Evolutionary conservation across 2,329 filamentous ascomycete genomes (phyloP).

Genomic region (Cadophora luteo-olivacea): DNA sequence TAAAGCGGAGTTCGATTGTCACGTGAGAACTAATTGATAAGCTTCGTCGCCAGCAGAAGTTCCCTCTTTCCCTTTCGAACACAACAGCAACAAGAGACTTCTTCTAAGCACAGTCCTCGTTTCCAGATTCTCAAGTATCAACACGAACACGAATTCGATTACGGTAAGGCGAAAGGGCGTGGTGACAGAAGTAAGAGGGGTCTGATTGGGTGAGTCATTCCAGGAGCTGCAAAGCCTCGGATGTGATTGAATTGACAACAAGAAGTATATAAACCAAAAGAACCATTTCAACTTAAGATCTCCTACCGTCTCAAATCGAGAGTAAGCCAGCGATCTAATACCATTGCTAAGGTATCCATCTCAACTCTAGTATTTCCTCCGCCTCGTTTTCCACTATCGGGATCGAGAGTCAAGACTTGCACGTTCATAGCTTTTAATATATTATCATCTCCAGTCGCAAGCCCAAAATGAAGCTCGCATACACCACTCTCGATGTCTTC

Average conservation of each 20-base stretch:
- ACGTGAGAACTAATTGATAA: no score
- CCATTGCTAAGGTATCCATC: neutral
- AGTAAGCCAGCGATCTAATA: no score
- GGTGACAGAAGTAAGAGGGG: neutral
- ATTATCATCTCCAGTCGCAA: neutral
- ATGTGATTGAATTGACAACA: neutral
- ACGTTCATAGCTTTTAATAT: neutral
- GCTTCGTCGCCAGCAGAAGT: no score
- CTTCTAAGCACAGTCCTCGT: no score
- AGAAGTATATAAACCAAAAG: neutral
- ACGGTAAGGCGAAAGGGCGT: neutral
- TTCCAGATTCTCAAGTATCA: no score
- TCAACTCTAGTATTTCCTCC: neutral
- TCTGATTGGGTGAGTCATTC: slow-evolving; percentile 4
- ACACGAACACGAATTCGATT: neutral
- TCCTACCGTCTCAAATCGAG: neutral
- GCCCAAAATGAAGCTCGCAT: slow-evolving; percentile 43
- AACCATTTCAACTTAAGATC: neutral
- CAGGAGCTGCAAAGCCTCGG: neutral
- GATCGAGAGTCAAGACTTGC: neutral
- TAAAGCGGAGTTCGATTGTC: no score
- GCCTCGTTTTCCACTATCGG: neutral
- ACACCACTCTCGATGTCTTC: slow-evolving; percentile 64
- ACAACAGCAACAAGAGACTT: no score
- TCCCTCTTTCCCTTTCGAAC: no score